Evolutionary conservation across 106 monocot genomes (phyloP).

Genomic region (Dendrobium chrysotoxum): DNA sequence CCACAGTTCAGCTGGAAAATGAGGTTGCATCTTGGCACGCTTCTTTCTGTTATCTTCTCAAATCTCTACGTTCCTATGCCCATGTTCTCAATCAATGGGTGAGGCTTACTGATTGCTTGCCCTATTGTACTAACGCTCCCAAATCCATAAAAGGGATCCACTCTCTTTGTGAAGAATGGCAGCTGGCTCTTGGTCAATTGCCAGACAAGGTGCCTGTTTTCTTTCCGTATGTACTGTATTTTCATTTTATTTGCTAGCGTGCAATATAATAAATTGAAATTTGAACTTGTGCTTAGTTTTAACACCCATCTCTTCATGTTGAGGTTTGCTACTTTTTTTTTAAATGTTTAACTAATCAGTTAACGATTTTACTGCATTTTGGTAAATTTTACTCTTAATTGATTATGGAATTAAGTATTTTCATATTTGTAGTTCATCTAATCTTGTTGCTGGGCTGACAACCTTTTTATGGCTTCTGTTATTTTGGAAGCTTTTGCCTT

Average conservation of each 20-base stretch:
- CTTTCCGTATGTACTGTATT: background rate
- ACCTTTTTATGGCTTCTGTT: background rate
- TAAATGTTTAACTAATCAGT: background rate
- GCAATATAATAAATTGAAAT: background rate
- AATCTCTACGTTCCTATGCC: constrained; percentile 56
- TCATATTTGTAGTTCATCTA: background rate
- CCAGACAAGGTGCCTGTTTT: constrained; percentile 63
- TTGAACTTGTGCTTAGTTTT: background rate
- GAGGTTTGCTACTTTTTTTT: background rate
- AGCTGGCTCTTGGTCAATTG: constrained; percentile 46
- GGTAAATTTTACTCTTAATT: background rate
- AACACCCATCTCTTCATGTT: background rate
- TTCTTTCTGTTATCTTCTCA: constrained; percentile 62
- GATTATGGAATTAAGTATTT: background rate
- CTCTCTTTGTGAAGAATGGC: constrained; percentile 60
- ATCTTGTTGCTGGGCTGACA: background rate
- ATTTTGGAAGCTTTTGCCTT: background rate
- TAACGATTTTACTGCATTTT: background rate
- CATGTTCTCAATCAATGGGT: constrained; percentile 76
- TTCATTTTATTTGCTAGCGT: background rate
- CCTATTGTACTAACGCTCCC: constrained; percentile 24
- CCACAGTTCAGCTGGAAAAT: constrained; percentile 65
- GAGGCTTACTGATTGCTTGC: constrained; percentile 70
- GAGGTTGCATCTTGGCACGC: constrained; percentile 65
- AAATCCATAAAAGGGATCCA: constrained; percentile 35